phyloP scores from a whole-genome alignment of 495 filamentous ascomycete species.

The Evernia prunastri region DNA sequence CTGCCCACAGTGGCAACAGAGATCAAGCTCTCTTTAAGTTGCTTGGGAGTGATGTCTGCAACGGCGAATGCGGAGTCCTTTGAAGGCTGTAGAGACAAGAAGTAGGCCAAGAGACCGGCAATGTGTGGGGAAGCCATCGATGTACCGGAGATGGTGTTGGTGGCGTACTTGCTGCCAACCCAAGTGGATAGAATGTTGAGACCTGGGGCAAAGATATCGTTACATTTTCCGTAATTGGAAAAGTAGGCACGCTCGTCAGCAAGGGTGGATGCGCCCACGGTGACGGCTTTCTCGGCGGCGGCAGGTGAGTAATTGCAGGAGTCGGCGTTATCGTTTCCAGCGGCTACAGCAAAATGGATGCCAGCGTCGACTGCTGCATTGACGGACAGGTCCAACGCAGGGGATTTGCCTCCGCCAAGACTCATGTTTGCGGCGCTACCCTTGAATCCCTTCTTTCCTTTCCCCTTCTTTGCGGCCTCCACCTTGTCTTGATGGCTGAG shows the following conservation, averaged over 20 bases:
- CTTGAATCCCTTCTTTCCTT: constrained; percentile 88
- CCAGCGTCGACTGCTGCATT: constrained; percentile 87
- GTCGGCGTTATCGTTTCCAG: constrained; percentile 97
- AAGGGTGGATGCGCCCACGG: constrained; percentile 90
- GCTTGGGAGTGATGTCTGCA: constrained; percentile 81
- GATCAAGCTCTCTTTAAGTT: constrained; percentile 87
- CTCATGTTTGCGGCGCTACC: constrained; percentile 99
- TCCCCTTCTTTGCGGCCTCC: constrained; percentile 68
- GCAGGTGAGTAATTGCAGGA: constrained; percentile 99
- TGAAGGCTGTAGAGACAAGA: constrained; percentile 88
- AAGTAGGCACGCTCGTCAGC: constrained; percentile 98
- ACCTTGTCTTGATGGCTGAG: constrained; percentile 66
- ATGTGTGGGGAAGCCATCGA: constrained; percentile 99
- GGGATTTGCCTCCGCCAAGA: constrained; percentile 92
- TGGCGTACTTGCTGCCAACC: constrained; percentile 88
- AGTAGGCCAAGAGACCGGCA: constrained; percentile 92
- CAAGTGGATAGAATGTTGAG: constrained; percentile 96
- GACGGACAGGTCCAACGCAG: constrained; percentile 81
- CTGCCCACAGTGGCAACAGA: constrained; percentile 71
- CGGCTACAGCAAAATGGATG: constrained; percentile 95
- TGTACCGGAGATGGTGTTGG: constrained; percentile 98
- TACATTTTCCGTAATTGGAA: constrained; percentile 99
- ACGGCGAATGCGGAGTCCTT: constrained; percentile 84
- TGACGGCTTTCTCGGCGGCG: constrained; percentile 85
- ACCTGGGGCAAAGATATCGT: constrained; percentile 97